These are phyloP conservation scores for Glutinoglossum americanum DNA, from an alignment of 495 filamentous ascomycete species.

Conservation along the genomic window DNA sequence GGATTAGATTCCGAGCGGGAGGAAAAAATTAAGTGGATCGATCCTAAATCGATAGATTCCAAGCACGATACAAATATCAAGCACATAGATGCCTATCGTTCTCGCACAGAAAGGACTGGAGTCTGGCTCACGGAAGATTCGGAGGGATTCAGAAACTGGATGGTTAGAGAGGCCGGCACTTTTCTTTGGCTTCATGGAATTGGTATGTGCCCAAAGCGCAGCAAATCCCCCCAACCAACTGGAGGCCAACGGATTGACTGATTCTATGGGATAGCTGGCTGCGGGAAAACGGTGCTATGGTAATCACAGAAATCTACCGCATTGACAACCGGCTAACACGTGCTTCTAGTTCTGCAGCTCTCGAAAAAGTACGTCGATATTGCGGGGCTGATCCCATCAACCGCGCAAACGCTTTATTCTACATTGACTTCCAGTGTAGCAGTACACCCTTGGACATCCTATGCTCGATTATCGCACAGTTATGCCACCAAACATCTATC, in stretches of 20 bases:
- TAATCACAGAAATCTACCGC: no score
- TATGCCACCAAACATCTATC: background rate
- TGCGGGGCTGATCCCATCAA: background rate
- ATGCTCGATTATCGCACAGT: background rate
- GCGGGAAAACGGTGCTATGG: background rate
- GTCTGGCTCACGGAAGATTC: background rate
- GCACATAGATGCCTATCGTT: background rate
- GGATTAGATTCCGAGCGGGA: no score
- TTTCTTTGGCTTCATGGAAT: background rate
- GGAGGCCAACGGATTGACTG: background rate
- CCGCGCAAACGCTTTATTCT: background rate
- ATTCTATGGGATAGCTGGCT: background rate
- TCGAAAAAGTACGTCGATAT: background rate
- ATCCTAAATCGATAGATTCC: no score
- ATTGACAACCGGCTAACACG: background rate
- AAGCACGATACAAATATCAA: background rate
- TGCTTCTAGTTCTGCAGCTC: background rate
- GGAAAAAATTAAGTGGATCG: no score
- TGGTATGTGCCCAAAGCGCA: background rate
- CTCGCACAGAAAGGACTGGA: background rate
- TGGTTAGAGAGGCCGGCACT: background rate
- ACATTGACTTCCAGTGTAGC: background rate
- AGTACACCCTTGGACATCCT: background rate
- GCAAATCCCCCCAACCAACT: background rate
- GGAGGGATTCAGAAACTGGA: background rate